Conservation (phyloP, 2,329 filamentous ascomycete genomes). For the Grosmannia penicillata region DNA sequence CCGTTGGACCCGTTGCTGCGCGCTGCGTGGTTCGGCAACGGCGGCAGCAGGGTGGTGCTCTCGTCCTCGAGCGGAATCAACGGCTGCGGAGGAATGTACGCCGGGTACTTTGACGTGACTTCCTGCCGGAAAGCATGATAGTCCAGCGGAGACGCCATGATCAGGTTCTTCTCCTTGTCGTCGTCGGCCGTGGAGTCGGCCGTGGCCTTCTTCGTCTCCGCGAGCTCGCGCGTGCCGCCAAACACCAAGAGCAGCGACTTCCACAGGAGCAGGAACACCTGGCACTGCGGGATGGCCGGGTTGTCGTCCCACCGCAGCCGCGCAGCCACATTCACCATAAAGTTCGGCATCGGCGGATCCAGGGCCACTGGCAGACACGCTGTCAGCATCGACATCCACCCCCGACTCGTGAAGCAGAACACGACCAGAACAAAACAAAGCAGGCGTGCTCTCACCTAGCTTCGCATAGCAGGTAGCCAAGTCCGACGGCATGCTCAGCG, state of each 20-base stretch:
- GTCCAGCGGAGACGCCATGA: constrained; percentile 86
- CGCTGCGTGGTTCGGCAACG: constrained; percentile 59
- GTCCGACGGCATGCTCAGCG: constrained; percentile 34
- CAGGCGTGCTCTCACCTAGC: constrained; percentile 29
- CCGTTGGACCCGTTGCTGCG: constrained; percentile 45
- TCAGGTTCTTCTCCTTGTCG: constrained; percentile 56
- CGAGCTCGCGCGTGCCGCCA: constrained; percentile 61
- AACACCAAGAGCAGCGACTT: constrained; percentile 80
- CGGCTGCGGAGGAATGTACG: constrained; percentile 79
- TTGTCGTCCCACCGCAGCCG: constrained; percentile 62
- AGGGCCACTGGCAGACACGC: constrained; percentile 29
- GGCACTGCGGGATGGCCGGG: constrained; percentile 43
- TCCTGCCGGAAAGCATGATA: constrained; percentile 96
- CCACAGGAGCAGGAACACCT: constrained; percentile 75
- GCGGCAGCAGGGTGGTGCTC: constrained; percentile 80
- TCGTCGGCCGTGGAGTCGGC: constrained; percentile 42
- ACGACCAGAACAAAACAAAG: constrained; percentile 4
- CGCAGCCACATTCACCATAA: constrained; percentile 54
- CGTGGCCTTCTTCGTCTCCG: constrained; percentile 58
- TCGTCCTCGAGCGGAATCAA: constrained; percentile 77
- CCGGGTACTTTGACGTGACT: constrained; percentile 93
- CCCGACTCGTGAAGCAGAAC: no score
- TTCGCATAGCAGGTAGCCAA: constrained; percentile 31
- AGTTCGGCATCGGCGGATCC: constrained; percentile 54
- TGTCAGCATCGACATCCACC: no score